phyloP scores from a whole-genome alignment of 805 yeast genomes.

The Zygosaccharomyces siamensis region DNA sequence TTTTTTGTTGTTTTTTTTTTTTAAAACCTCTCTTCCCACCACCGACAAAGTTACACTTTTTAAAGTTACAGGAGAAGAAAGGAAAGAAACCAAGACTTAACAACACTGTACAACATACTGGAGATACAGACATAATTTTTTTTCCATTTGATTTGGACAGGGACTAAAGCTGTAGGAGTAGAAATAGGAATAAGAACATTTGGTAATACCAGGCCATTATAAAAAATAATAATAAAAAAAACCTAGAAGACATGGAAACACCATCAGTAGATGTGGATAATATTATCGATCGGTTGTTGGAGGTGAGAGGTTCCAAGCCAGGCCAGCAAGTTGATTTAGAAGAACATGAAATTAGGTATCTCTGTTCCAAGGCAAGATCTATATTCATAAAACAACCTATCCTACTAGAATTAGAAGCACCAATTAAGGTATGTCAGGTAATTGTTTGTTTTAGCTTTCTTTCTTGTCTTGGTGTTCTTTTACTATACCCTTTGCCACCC shows the following conservation, averaged over 20 bases:
- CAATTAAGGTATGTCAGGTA: constrained; percentile 69
- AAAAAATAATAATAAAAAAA: constrained; percentile 1
- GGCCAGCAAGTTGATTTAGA: constrained; percentile 93
- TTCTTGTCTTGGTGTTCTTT: background rate
- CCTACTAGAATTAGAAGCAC: constrained; percentile 91
- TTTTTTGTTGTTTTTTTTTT: background rate
- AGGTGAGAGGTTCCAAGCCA: constrained; percentile 97
- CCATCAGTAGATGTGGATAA: constrained; percentile 93
- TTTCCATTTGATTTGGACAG: background rate
- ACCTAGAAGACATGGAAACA: constrained; percentile 36
- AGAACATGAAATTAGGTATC: constrained; percentile 89
- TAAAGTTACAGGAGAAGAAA: constrained; percentile 5
- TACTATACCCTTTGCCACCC: constrained; percentile 4
- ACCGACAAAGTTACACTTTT: background rate
- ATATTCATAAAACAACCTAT: constrained; percentile 97
- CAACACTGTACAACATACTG: background rate
- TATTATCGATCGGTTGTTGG: constrained; percentile 91
- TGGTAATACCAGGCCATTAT: background rate
- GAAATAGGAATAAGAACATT: too few species aligned
- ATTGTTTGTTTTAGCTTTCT: background rate
- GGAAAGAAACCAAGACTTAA: constrained; percentile 6
- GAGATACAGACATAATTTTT: background rate
- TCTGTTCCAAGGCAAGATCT: constrained; percentile 97
- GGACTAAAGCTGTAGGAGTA: background rate
- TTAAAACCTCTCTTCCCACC: background rate